Percentiles rank a stretch among this genome's conserved stretches.
Evolutionary conservation across 2,329 filamentous ascomycete genomes (phyloP).

Genomic region (Grosmannia serpens): DNA sequence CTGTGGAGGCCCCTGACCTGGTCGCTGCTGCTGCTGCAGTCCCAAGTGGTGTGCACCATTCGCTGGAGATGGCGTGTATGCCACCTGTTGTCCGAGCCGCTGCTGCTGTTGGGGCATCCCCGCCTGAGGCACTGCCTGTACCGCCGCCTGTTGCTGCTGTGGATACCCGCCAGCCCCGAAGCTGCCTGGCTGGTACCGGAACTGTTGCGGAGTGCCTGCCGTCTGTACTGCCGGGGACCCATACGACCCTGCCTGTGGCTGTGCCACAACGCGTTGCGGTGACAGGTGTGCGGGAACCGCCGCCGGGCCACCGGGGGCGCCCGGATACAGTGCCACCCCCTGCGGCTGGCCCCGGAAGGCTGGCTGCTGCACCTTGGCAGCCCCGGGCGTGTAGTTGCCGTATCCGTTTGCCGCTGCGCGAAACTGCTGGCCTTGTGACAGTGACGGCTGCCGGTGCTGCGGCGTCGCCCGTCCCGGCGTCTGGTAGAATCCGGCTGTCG

Average conservation of each 20-base stretch:
- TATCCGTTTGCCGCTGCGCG: conserved; percentile 35
- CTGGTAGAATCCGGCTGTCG: conserved; percentile 28
- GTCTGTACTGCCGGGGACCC: conserved; percentile 25
- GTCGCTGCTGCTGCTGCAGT: conserved; percentile 24
- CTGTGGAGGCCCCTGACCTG: conserved; percentile 29
- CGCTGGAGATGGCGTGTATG: conserved; percentile 26
- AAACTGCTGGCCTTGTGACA: conserved; percentile 24
- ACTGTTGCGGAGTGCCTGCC: conserved; percentile 26
- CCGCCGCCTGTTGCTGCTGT: conserved; percentile 17
- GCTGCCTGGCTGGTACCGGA: conserved; percentile 22
- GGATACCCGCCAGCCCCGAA: conserved; percentile 6
- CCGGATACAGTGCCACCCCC: conserved; percentile 21
- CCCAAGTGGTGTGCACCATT: conserved; percentile 31
- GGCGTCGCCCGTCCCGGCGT: conserved; percentile 28
- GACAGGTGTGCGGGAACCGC: conserved; percentile 6
- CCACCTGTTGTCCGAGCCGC: conserved; percentile 18
- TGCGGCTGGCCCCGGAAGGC: conserved; percentile 34
- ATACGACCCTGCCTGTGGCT: conserved; percentile 23
- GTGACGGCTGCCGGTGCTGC: conserved; percentile 22
- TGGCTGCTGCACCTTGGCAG: conserved; percentile 39
- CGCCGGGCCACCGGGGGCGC: neutral
- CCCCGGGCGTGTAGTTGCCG: conserved; percentile 34
- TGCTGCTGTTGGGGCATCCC: conserved; percentile 8
- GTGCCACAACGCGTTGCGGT: conserved; percentile 14
- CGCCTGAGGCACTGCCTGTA: conserved; percentile 16